Conservation (phyloP, 1,284 basidiomycete genomes). For the Coniferiporia weirii region DNA sequence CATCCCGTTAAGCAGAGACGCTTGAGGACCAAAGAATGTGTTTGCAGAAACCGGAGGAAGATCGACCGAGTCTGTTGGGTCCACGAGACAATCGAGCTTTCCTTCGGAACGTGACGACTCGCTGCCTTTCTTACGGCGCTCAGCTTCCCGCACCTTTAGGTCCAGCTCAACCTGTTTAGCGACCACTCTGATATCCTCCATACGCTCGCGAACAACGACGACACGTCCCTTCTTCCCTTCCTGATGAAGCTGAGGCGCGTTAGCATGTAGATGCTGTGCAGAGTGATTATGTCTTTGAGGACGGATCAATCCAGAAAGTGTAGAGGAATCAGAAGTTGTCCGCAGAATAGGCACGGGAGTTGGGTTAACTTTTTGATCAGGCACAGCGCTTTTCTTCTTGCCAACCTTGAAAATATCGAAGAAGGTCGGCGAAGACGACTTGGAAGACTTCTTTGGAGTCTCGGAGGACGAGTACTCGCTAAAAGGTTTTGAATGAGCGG, state of each 20-base stretch:
- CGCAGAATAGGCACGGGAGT: conserved; percentile 44
- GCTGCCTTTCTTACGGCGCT: conserved; percentile 19
- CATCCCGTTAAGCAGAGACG: conserved; percentile 61
- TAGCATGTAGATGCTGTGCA: conserved; percentile 38
- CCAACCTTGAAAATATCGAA: conserved; percentile 60
- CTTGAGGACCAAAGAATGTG: conserved; percentile 69
- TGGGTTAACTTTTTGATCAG: conserved; percentile 28
- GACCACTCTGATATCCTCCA: conserved; percentile 61
- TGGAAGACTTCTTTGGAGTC: conserved; percentile 36
- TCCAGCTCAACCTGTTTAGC: conserved; percentile 70
- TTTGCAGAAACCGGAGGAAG: conserved; percentile 56
- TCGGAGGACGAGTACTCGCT: conserved; percentile 43
- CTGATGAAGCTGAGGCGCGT: conserved; percentile 27
- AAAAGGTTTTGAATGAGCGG: conserved; percentile 74
- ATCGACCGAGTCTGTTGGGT: conserved; percentile 77
- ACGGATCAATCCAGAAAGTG: conserved; percentile 31
- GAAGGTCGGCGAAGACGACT: conserved; percentile 50
- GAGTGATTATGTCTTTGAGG: conserved; percentile 27
- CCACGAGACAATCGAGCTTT: conserved; percentile 45
- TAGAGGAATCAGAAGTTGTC: conserved; percentile 58
- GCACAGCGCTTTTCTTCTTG: conserved; percentile 34
- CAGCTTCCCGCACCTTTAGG: conserved; percentile 43
- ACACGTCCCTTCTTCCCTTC: conserved; percentile 41
- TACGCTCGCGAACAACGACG: conserved; percentile 73
- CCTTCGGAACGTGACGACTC: conserved; percentile 21